Base-by-base conservation (phyloP, 192 early-diverging fungal species). In the Dispira simplex region DNA sequence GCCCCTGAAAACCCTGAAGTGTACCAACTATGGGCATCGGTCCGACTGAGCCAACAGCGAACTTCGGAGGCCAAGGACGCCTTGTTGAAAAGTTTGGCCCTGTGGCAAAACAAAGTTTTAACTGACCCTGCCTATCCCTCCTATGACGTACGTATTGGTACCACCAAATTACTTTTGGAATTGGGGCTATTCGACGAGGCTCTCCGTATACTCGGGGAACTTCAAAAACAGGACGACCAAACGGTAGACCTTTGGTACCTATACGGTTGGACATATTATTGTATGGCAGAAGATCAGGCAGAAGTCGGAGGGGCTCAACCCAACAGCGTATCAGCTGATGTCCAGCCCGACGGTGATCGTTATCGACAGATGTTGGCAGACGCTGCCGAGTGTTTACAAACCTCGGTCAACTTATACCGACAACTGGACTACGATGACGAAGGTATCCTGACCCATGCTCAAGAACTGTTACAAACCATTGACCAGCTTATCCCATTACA, bases 231-330 rank as follows among this genome's bases (percentile, higher is more conserved):
- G 67, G 86, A 97, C 75, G 96, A 99, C 71, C 84, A 95, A 68
- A 85, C 82, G 44, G 81, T 91, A 8, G 93, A 99, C 70, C 68
- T 83, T 44, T 97, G 92, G 90, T 99, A 99, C 73, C 80, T 99
- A 57, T 95, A 86, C 77, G 91, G 93, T 45, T 99, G 90, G 90
- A 84, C 85, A 46, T 93, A 95, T 65, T 89, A 88, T 64, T 78
- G 85, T 77, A 82, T 83, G 55, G 87, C 89, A 69, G 92, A 92
- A 26, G 86, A 91, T 46, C 65, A 72, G 14, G 76, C 70, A 69
- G 51, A 75, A 65, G 68, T 60, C 28, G 52, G 64, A 66, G 54
- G 46, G 69, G 39, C 64, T 65, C 14, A 57, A 62, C 47, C 70
- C 46, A 62, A 20, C 18, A 58, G 48, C 48, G 65, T 64, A 60